These are phyloP conservation scores for Tulasnella calospora DNA, from an alignment of 768 basidiomycete species.

Conservation along the genomic window DNA sequence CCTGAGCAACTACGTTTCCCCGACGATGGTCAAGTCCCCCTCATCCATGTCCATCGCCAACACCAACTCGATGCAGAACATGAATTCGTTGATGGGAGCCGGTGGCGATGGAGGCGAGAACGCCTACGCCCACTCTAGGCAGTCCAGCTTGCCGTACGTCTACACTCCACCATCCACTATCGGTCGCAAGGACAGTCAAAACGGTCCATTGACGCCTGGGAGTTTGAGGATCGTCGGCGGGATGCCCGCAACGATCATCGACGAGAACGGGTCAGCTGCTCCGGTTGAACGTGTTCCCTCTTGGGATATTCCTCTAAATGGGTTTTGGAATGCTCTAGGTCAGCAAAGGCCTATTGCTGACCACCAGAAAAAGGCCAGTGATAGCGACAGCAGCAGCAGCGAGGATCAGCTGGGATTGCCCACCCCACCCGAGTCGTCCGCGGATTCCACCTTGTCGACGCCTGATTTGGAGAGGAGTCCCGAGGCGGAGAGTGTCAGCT, in stretches of 20 bases:
- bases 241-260: conserved; percentile 26
- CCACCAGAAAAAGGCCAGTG: neutral
- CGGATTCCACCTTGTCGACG: conserved; percentile 4
- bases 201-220: conserved; percentile 14
- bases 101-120: conserved; percentile 3
- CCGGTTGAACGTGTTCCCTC: neutral
- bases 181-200: neutral
- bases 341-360: neutral
- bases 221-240: conserved; percentile 23
- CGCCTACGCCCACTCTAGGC: neutral
- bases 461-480: conserved; percentile 23
- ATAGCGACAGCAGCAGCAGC: neutral
- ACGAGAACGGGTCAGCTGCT: conserved; percentile 13
- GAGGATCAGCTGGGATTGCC: neutral
- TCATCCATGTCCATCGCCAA: neutral
- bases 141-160: neutral
- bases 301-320: conserved; percentile 2
- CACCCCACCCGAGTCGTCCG: conserved; percentile 13
- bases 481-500: neutral
- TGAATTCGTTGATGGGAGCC: neutral
- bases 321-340: conserved; percentile 4
- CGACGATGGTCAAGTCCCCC: conserved; percentile 6
- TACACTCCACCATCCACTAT: neutral
- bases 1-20: conserved; percentile 17
- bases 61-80: conserved; percentile 16